Evolutionary conservation across 108 stramenopile genomes (phyloP), one percentile per base, ranked within the genome.

Genomic region (Nitzschia inconspicua): DNA sequence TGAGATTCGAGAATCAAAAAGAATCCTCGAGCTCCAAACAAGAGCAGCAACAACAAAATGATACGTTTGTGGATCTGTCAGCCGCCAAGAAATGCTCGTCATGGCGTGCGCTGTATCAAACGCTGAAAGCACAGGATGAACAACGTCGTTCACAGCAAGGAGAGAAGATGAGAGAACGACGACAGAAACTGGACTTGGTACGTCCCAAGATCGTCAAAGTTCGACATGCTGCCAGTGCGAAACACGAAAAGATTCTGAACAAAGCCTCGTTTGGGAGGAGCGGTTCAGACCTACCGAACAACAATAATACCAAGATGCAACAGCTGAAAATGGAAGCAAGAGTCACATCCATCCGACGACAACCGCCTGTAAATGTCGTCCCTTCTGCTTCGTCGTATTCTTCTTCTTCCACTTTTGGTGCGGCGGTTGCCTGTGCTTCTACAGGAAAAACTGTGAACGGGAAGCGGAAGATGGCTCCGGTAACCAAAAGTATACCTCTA

Each of bases 131-230:
- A 44, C 62, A 75, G 24, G 78, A 77, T 39, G 61, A 64, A 23
- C 44, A 63, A 13, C 52, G 65, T 26, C 34, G 49, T n/a, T 59
- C 52, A 10, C 65, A 59, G 35, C 78, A 76, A 25, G 84, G 79
- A 34, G 68, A 71, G 27, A 58, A 48, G 19, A 78, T 85, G 79
- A 46, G 84, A 57, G 66, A 74, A 57, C 63, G 57, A 10, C 53
- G 84, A 20, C 35, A 78, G 48, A 57, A 47, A 24, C 48, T 81
- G 28, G 52, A 64, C 47, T 55, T 44, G 10, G 76, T 70, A 18
- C 79, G 79, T 30, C 84, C 77, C 41, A 75, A 81, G 42, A 78
- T 85, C 40, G 78, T 78, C 40, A 78, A 83, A 53, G 82, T 83
- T 3, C 62, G 70, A 49, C 72, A 57, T 29, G 64, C 80, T 3